A percentile compares a stretch with the other conserved stretches of the same genome.
These are phyloP conservation scores for Rhodotorula paludigena DNA, from an alignment of 768 basidiomycete species.

Conservation along the genomic window DNA sequence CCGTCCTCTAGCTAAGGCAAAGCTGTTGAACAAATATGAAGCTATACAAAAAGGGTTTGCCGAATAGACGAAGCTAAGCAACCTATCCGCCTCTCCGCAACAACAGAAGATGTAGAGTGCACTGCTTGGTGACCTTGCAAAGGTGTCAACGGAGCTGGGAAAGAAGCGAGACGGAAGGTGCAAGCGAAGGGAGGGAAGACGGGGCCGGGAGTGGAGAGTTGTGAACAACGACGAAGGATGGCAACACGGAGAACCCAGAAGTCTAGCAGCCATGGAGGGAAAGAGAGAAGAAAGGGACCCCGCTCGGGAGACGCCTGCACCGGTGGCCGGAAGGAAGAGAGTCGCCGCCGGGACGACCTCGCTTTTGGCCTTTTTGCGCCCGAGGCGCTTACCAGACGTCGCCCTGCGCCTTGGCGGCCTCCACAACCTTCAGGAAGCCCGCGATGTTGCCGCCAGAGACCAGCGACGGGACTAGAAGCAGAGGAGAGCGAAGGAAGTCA, in stretches of 20 bases:
- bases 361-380: not conserved
- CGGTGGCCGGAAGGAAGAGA: too few species aligned
- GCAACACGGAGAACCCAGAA: not conserved
- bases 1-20: too few species aligned
- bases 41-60: too few species aligned
- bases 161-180: not conserved
- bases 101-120: too few species aligned
- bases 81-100: too few species aligned
- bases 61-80: too few species aligned
- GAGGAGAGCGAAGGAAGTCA: not conserved
- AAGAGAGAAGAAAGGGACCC: not conserved
- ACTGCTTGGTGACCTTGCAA: not conserved
- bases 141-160: not conserved
- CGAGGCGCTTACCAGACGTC: constrained; percentile 58
- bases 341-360: too few species aligned
- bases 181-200: not conserved
- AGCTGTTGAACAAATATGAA: too few species aligned
- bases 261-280: not conserved
- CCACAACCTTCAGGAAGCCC: constrained; percentile 64
- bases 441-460: constrained; percentile 68
- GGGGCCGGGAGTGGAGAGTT: too few species aligned
- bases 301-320: too few species aligned
- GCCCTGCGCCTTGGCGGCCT: constrained; percentile 69
- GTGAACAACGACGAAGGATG: not conserved
- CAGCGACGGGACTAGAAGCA: constrained; percentile 52